Conservation (phyloP, 106 monocot genomes). For the Platanthera zijinensis region DNA sequence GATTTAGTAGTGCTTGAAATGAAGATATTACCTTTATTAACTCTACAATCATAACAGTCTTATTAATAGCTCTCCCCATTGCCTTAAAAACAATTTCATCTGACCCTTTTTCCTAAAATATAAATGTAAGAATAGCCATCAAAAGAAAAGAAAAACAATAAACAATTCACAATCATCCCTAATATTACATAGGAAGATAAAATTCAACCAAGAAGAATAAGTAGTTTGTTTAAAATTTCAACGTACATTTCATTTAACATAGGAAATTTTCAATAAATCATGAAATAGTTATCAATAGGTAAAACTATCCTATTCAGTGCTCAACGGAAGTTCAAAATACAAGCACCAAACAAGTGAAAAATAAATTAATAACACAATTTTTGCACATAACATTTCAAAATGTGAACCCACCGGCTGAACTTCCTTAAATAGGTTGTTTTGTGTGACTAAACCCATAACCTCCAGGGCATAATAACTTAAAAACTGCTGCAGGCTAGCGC, state of each 20-base stretch:
- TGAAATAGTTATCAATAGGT: not conserved
- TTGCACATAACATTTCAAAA: no score
- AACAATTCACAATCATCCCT: not conserved
- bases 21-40: constrained; percentile 27
- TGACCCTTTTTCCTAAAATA: constrained; percentile 31
- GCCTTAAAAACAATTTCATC: constrained; percentile 36
- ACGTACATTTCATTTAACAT: not conserved
- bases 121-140: not conserved
- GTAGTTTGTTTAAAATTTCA: not conserved
- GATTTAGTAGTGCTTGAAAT: not conserved
- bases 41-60: constrained; percentile 39
- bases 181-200: not conserved
- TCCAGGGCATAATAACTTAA: no score
- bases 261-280: not conserved
- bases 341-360: not conserved
- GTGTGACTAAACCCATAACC: no score
- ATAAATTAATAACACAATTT: not conserved
- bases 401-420: no score
- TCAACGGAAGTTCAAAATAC: not conserved
- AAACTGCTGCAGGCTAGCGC: no score
- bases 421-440: no score
- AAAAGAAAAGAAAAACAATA: not conserved
- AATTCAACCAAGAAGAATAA: not conserved
- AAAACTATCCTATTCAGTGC: not conserved
- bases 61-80: constrained; percentile 45